Evolutionary conservation across 257 asterid species (phyloP).

Genomic region (Eucommia ulmoides): DNA sequence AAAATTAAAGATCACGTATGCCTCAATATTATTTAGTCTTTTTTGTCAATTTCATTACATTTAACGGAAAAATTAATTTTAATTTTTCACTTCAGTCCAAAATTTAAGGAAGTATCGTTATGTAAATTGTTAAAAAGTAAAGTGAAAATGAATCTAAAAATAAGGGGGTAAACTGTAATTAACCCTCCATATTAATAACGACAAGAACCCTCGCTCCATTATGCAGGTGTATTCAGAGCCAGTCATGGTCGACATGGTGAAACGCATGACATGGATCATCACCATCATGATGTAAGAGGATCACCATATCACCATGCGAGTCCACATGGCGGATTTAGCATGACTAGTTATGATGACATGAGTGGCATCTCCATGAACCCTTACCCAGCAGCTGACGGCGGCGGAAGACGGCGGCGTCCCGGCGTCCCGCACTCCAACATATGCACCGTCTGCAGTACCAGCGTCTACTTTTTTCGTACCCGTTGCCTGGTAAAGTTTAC

Average conservation of each 20-base stretch:
- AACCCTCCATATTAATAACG: too few species aligned
- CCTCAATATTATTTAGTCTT: too few species aligned
- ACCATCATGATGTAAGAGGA: background rate
- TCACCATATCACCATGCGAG: slow-evolving; percentile 12
- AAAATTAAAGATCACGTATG: too few species aligned
- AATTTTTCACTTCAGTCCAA: too few species aligned
- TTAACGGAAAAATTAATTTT: too few species aligned
- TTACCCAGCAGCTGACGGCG: slow-evolving; percentile 17
- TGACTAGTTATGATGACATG: slow-evolving; percentile 37
- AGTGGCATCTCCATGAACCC: slow-evolving; percentile 19
- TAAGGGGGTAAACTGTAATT: too few species aligned
- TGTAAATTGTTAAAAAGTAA: too few species aligned
- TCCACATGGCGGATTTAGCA: slow-evolving; percentile 5
- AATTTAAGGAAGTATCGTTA: too few species aligned
- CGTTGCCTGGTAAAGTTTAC: slow-evolving; percentile 83
- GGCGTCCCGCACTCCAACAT: slow-evolving; percentile 84
- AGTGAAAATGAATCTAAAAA: too few species aligned
- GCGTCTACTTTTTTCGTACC: slow-evolving; percentile 48
- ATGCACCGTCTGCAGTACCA: slow-evolving; percentile 55
- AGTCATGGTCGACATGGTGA: slow-evolving; percentile 8
- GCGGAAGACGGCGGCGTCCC: slow-evolving; percentile 28
- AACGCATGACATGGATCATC: slow-evolving; percentile 4
- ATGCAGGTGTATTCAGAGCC: slow-evolving; percentile 6
- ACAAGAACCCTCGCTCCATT: too few species aligned
- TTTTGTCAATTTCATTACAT: too few species aligned